Evolutionary conservation across 2,329 filamentous ascomycete genomes (phyloP), one percentile per base, ranked within the genome.

Genomic region (Exophiala lecanii-corni): DNA sequence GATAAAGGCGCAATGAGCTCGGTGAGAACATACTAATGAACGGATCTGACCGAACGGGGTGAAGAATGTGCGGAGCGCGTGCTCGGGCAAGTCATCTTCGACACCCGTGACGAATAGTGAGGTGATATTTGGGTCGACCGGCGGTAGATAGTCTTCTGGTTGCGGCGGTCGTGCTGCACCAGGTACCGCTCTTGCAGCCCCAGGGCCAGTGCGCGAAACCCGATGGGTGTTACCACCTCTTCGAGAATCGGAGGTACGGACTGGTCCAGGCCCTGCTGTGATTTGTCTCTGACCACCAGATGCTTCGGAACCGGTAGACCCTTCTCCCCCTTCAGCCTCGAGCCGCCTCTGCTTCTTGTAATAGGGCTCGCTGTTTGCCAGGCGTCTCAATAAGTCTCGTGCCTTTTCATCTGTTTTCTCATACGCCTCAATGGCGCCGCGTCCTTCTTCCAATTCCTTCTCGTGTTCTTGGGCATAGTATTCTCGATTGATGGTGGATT

Each of bases 381-480:
- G 69, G 41, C 88, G 75, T 53, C 87, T 77, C 46, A 98, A 65
- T 9, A 98, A 70, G 56, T 98, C 92, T 44, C 91, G 78, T 2
- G 89, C 92, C 67, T 97, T 97, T 61, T 97, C 91, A 58, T 98
- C 92, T 2, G 91, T 92, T 74, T 96, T 94, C 51, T 94, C 89
- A 61, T 96, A 97, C 54, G 86, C 89, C 61, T 97, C 92, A 6
- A 87, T 74, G 2, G 82, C 84, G 5, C 84, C 86, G 51, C 86
- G 76, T 2, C 92, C 92, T 56, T 97, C 89, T 60, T 97, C 89
- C 37, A 98, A 89, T 49, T 94, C 88, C 59, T 83, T 86, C 69
- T 97, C 91, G 65, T 97, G 89, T 62, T 97, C 92, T 63, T 98
- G 92, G 10, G 92, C 92, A 65, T 94, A 98, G 67, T 92, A 98